These are phyloP conservation scores for Astrothelium macrocarpum DNA, from an alignment of 495 filamentous ascomycete species.

Conservation along the genomic window DNA sequence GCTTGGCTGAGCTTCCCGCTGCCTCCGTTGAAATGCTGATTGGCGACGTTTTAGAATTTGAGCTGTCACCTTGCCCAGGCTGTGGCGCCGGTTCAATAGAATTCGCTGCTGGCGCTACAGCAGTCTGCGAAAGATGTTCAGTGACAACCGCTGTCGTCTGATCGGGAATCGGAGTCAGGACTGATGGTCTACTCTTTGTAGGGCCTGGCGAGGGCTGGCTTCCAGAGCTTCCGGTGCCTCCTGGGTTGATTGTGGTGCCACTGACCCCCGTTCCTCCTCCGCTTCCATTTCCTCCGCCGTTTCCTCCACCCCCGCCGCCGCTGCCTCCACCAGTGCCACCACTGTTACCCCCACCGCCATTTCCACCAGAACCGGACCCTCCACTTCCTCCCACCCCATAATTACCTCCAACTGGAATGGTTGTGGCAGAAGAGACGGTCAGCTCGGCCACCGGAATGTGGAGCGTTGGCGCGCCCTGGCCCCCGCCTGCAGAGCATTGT, in stretches of 20 bases:
- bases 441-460: not conserved
- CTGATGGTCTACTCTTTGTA: not conserved
- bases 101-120: not conserved
- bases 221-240: not conserved
- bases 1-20: not conserved
- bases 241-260: not conserved
- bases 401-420: not conserved
- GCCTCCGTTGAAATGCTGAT: not conserved
- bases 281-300: not conserved
- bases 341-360: not conserved
- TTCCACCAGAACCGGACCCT: not conserved
- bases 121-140: not conserved
- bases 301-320: not conserved
- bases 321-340: not conserved
- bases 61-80: not conserved
- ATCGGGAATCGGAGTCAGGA: not conserved
- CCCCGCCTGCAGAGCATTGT: slow-evolving; percentile 10
- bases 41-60: not conserved
- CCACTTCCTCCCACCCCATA: not conserved
- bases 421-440: not conserved
- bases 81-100: not conserved
- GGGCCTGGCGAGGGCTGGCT: not conserved
- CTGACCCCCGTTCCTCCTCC: not conserved
- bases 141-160: not conserved
- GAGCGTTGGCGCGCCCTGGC: not conserved